A percentile compares a stretch with the other conserved stretches of the same genome.
Conservation (phyloP, 148 eudicot species). For the Beta vulgaris region DNA sequence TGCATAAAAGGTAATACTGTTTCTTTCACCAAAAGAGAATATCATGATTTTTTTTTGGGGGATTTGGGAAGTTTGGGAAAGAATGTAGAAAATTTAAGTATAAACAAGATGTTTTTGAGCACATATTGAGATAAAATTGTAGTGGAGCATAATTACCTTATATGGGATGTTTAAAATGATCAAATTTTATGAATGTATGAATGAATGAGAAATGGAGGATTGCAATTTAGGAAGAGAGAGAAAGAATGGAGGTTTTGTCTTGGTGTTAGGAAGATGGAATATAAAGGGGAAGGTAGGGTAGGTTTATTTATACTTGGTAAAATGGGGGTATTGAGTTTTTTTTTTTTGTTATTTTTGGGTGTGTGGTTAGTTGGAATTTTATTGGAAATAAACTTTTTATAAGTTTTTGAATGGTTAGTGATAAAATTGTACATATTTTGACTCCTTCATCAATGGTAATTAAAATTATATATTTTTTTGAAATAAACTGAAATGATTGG, state of each 20-base stretch:
- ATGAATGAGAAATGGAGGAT: background rate
- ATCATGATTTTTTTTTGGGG: background rate
- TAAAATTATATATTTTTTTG: too few species aligned
- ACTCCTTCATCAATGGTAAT: too few species aligned
- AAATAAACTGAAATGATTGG: too few species aligned
- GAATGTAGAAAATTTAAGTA: too few species aligned
- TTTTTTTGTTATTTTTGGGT: conserved; percentile 15
- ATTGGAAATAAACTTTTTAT: background rate
- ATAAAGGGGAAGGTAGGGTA: conserved; percentile 14
- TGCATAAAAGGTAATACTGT: background rate
- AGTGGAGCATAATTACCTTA: background rate
- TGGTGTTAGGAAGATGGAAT: conserved; percentile 22
- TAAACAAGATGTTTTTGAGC: too few species aligned
- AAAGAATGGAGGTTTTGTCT: conserved; percentile 20
- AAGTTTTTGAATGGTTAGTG: background rate
- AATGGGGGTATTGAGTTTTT: background rate
- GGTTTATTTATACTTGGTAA: conserved; percentile 9
- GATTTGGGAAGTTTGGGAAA: conserved; percentile 4
- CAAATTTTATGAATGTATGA: background rate
- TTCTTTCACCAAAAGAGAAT: background rate
- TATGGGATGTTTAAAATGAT: background rate
- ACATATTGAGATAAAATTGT: background rate
- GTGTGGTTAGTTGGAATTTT: conserved; percentile 9
- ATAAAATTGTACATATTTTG: background rate
- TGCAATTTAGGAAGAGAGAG: background rate